Base-by-base conservation (phyloP, 2,329 filamentous ascomycete species). In the Zopfia rhizophila region DNA sequence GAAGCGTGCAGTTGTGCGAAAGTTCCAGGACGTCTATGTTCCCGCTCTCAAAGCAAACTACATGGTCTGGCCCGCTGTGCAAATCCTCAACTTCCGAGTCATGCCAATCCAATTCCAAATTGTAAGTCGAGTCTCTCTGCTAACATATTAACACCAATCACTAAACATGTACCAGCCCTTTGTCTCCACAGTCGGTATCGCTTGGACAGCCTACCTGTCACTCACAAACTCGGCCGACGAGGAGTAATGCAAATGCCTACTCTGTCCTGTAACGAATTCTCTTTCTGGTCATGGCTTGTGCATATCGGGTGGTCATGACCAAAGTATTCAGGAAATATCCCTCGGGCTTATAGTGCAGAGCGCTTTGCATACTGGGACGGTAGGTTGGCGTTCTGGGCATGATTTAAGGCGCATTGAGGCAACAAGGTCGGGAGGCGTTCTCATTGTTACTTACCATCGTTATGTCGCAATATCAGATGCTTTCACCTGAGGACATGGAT, bases 71-170 rank as follows among this genome's bases (percentile, higher is more conserved):
- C 94, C 94, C 17, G 85, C 89, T 5, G 94, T 99, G 31, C 94
- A 99, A 76, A 86, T 97, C 54, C 83, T 99, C 76, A 99, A 99
- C 78, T 99, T 99, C 77, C 84, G 93, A 21, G 70, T 97, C 59
- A 91, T 99, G 80, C 94, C 94, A 11, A 87, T 97, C 40, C 92
- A 96, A 69, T 96, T 94, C 72, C 94, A 99, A 74, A 88, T 99
- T 74, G 92, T 97, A 76, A 80, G 91, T 83, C 33, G 10, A 14
- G n/a, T 19, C 4, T 8, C 22, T 27, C 16, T 8, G 8, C 7
- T 5, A 19, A 27, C n/a, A 7, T 40, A 33, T 54, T 61, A 44
- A 61, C 35, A 16, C 0, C 25, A 25, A 12, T 29, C 23, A 17
- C 12, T 24, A 10, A 12, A 18, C 6, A 14, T 14, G 22, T 22